Base-by-base conservation (phyloP, 352 stramenopile species). In the Phytopythium mirpurense region DNA sequence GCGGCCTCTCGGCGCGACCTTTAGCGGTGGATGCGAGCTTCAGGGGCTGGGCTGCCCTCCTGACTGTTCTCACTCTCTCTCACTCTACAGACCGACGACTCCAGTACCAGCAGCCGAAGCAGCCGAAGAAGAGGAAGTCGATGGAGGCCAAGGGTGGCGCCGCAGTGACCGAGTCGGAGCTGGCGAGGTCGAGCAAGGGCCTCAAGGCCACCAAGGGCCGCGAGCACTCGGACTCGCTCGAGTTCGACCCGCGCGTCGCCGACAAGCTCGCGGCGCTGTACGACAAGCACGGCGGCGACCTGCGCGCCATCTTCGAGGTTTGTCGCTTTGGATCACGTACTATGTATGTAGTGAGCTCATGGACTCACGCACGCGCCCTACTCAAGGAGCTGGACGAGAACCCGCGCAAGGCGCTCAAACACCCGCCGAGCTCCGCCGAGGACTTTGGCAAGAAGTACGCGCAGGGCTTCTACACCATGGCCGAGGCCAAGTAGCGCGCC, bases 401-500 rank as follows among this genome's bases (percentile, higher is more conserved):
- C 27, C 82, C 82, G 14, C 75, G 77, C 34, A 92, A 92, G 57
- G 82, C 76, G 38, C 63, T 92, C 34, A 92, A 92, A 57, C 62
- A 92, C 52, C 77, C 77, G 18, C 82, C 82, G 16, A 52, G 58
- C 3, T 78, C 69, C 15, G 74, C 79, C 9, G 58, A 69, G 12
- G 82, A 89, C 37, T 92, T 92, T 55, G 79, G 82, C 26, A 88
- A 78, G 51, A 84, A 82, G 57, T 92, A 92, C 40, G 82, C 82
- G 2, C 82, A 92, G 47, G 82, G 79, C 12, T 92, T 90, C 55
- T 92, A 92, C 72, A 89, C 82, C 24, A 88, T 85, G 65, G 81
- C 81, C 0, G 81, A 89, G 51, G 81, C 84, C 65, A 91, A 91
- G 65, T 91, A 49, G 72, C 31, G 36, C 21, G n/a, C 29, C 21